phyloP scores from a whole-genome alignment of 345 rosid genomes.

The Cardamine resedifolia region DNA sequence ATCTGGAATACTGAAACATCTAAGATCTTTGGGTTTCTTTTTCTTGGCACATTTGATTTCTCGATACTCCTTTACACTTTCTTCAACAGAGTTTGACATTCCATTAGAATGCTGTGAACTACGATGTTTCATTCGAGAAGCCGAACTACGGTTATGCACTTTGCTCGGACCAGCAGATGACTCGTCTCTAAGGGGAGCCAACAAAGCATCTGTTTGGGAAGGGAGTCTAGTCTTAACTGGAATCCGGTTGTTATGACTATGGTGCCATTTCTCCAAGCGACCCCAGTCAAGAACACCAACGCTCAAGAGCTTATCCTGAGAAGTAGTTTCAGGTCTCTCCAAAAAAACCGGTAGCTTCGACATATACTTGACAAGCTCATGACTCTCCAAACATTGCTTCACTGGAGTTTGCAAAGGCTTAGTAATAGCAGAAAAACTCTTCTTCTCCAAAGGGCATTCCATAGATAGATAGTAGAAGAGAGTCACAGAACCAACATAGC shows the following conservation, averaged over 20 bases:
- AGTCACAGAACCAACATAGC: constrained; percentile 23
- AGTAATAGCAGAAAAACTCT: background rate
- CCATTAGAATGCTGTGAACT: constrained; percentile 49
- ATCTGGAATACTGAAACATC: constrained; percentile 26
- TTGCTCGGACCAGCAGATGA: constrained; percentile 53
- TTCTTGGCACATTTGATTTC: constrained; percentile 30
- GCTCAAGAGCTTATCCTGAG: constrained; percentile 59
- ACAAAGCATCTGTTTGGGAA: constrained; percentile 48
- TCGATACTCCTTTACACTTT: constrained; percentile 33
- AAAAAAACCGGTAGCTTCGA: constrained; percentile 80
- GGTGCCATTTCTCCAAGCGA: constrained; percentile 84
- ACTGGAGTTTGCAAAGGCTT: constrained; percentile 20
- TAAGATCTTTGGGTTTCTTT: constrained; percentile 31
- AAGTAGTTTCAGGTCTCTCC: constrained; percentile 53
- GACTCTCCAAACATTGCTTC: constrained; percentile 27
- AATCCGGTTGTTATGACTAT: constrained; percentile 49
- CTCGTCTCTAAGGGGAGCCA: constrained; percentile 46
- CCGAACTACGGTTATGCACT: constrained; percentile 45
- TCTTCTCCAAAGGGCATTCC: constrained; percentile 25
- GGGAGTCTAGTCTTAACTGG: constrained; percentile 42
- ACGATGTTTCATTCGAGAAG: constrained; percentile 37
- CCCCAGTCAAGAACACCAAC: constrained; percentile 96
- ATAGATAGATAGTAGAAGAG: background rate
- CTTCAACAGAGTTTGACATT: constrained; percentile 42
- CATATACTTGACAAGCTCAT: constrained; percentile 90